Evolutionary conservation across 1,139 yeast species (phyloP), one percentile per base, ranked within the genome.

Genomic region (Magnusiomyces sp.): DNA sequence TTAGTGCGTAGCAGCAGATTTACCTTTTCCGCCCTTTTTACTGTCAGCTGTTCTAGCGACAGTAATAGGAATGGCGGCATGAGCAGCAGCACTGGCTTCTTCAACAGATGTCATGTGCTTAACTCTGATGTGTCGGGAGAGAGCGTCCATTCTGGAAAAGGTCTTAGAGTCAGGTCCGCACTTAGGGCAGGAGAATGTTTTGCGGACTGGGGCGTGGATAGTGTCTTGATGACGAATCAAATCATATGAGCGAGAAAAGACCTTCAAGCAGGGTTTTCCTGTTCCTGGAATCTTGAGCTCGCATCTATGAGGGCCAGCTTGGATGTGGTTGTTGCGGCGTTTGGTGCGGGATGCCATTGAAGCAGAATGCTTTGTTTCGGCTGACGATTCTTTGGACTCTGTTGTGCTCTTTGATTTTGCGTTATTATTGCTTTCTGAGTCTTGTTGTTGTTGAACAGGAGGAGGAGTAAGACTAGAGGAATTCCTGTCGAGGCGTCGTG

Each of bases 201-300:
- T 85, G 67, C 92, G 84, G 67, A 83, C 85, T 50, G 85, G 75
- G 1, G 97, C 92, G 66, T 92, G 98, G 50, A 92, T 92, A 0
- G 97, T 90, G 64, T 92, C 96, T 68, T 90, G 96, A 67, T 92
- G 97, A 60, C 98, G 79, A 32, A 90, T 84, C 62, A 92, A 74
- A 70, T 92, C 98, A 62, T 92, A 92, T 33, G 96, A 95, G 59
- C 98, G 77, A 16, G 97, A 88, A 64, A 92, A 92, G 55, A 84
- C 78, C 60, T 95, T 86, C 57, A 79, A 71, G 65, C 97, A 90
- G 48, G 79, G 75, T 57, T 75, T 73, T 45, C 82, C 79, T 2
- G 81, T 75, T 17, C 71, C 61, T 16, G 87, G 82, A 61, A 81
- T 83, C 17, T 77, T 68, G 64, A 84, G 71, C 51, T 75, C 76